Evolutionary conservation across 164 flowering plant genomes (phyloP).

Genomic region (Magnolia sinica): DNA sequence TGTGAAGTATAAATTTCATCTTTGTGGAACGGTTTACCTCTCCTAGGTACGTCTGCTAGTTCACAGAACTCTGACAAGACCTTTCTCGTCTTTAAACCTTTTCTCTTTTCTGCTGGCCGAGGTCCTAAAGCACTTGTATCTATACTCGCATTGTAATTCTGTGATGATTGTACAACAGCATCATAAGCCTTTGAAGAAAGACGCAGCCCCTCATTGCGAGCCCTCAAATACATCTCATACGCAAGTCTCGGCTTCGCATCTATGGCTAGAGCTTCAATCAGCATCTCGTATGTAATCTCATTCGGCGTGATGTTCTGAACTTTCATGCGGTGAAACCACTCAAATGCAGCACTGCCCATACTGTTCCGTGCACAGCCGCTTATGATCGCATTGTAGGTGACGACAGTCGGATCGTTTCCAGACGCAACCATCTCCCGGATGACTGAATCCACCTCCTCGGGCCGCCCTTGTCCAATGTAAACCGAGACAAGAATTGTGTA

Average conservation of each 20-base stretch:
- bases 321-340: conserved; percentile 91
- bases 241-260: conserved; percentile 89
- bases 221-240: conserved; percentile 69
- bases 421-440: conserved; percentile 62
- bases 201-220: conserved; percentile 49
- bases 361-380: conserved; percentile 63
- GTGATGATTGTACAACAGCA: conserved; percentile 51
- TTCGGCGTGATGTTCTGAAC: conserved; percentile 54
- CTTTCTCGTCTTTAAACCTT: conserved; percentile 34
- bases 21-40: conserved; percentile 47
- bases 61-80: conserved; percentile 41
- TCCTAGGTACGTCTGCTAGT: conserved; percentile 53
- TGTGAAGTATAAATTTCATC: conserved; percentile 29
- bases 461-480: conserved; percentile 59
- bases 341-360: conserved; percentile 64
- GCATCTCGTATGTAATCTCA: conserved; percentile 77
- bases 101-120: conserved; percentile 62
- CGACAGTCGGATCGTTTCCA: conserved; percentile 69
- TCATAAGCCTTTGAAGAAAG: conserved; percentile 75
- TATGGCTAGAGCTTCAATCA: conserved; percentile 71
- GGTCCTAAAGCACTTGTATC: conserved; percentile 63
- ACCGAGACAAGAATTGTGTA: conserved; percentile 90
- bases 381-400: conserved; percentile 90
- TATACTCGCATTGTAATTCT: conserved; percentile 43
- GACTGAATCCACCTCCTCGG: conserved; percentile 50